Base-by-base conservation (phyloP, 768 basidiomycete genomes). In the Pleurotus salmoneostramineus region DNA sequence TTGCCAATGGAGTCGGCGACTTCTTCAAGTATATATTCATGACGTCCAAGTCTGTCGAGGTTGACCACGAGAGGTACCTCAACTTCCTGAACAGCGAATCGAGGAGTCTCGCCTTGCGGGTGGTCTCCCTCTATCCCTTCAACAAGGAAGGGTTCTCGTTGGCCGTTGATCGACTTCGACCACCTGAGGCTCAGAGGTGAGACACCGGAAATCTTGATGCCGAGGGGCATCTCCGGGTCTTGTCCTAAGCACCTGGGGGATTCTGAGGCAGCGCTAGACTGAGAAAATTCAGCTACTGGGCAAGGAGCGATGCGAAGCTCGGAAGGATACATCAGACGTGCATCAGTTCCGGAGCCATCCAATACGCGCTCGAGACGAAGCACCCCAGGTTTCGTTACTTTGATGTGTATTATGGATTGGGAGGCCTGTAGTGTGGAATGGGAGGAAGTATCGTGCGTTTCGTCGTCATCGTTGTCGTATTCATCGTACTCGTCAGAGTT, bases 1-100 rank as follows among this genome's bases (percentile, higher is more conserved):
- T 98, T 97, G 12, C 92, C 93, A 52, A 89, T 74, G 11, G 86
- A 83, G 65, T 97, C 95, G n/a, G 82, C 81, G 27, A 98, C 82
- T 63, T 87, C 85, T 64, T 95, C 89, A 27, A 97, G 76, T 8
- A 83, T 79, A 65, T 91, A 93, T 2, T 83, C 72, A 67, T 92
- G 85, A 40, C 78, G 81, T 2, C 91, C 92, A 6, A 85, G 76
- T 5, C 79, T 69, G 58, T 83, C 81, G 57, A 90, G 73, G 3
- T 87, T 74, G 6, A 91, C 74, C 1, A 81, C 80, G 57, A 93
- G 74, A 15, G 92, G 92, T 31, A 93, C 81, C 52, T 77, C 78
- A 33, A 93, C 73, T 34, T 81, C 74, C 61, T 87, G 84, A 5
- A 87, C 80, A 3, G 69, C 66, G 44, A 60, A 58, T 42, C 57